Base-by-base conservation (phyloP, 2,329 filamentous ascomycete genomes). In the Mollisia scopiformis region DNA sequence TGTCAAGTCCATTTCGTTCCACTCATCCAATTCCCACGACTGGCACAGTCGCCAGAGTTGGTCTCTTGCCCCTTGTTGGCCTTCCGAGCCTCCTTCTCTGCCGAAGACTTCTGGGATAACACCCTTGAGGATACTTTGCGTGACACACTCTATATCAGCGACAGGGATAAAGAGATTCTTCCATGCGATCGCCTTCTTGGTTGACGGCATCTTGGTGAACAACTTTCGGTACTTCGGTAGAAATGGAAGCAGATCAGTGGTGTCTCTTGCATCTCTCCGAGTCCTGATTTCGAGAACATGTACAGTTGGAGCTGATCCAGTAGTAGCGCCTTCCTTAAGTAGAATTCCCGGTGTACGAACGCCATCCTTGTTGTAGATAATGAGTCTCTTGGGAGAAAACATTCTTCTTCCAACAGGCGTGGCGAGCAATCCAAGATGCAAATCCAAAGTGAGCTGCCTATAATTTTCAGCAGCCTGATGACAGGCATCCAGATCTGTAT, bases 231-330 rank as follows among this genome's bases (percentile, higher is more conserved):
- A 92, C 0, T 79, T 78, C 4, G 89, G 84, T 2, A 96, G 77
- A 71, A 93, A 98, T 0, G 95, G 93, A 11, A 99, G 80, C 35
- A 96, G 81, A 71, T 98, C 94, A n/a, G 88, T 91, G 16, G 90
- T 86, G 69, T 93, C 88, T 37, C 92, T 85, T 58, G 86, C 85
- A 59, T 87, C 83, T 59, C 89, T 83, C 39, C 86, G 79, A 1
- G 88, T 84, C 63, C 84, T 88, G 64, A 97, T 87, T 70, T 95
- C 92, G 47, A 95, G 83, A 1, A 97, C 85, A 68, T 92, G 89
- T 14, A 97, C 77, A 7, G 83, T 88, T 1, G 92, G 90, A 21
- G 84, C 80, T 4, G 78, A 73, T 62, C 88, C 88, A 56, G 83
- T 84, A 65, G 83, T 88, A 21, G 88, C 81, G 7, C 92, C 92